Conservation (phyloP, 139 green algal species). For the Trebouxia sp. region DNA sequence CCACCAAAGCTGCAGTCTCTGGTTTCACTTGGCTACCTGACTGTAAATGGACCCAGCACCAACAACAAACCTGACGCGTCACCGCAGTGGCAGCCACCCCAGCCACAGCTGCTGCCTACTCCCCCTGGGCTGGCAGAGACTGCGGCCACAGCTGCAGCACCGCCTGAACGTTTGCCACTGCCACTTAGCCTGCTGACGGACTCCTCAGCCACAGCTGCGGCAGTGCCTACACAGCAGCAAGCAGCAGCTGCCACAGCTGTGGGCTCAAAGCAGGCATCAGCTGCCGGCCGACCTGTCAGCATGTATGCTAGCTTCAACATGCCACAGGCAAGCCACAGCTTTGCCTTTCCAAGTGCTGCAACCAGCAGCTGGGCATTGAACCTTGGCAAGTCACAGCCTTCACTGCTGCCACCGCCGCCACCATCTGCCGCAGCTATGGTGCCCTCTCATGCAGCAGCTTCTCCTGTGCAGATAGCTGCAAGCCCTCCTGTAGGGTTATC, state of each 20-base stretch:
- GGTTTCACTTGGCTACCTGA: too few relatives aligned
- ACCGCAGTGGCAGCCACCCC: background rate
- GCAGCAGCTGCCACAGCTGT: background rate
- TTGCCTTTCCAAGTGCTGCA: too few relatives aligned
- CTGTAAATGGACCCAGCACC: too few relatives aligned
- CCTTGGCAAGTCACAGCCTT: too few relatives aligned
- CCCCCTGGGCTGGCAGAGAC: background rate
- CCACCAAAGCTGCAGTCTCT: too few relatives aligned
- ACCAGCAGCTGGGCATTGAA: background rate
- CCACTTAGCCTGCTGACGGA: background rate
- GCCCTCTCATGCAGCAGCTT: too few relatives aligned
- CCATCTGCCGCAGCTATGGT: background rate
- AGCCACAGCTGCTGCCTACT: background rate
- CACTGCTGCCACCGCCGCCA: background rate
- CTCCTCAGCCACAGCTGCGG: constrained; percentile 7
- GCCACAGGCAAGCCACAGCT: too few relatives aligned
- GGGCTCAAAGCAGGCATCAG: too few relatives aligned
- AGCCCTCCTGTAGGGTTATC: too few relatives aligned
- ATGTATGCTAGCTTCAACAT: too few relatives aligned
- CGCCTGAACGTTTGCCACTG: background rate
- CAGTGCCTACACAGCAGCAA: background rate
- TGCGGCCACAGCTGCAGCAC: background rate
- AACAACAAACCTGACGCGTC: background rate
- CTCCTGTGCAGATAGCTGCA: too few relatives aligned
- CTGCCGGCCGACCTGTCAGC: too few relatives aligned